These are phyloP conservation scores for Skeletonema grethae DNA, from an alignment of 108 stramenopile species.

Conservation along the genomic window DNA sequence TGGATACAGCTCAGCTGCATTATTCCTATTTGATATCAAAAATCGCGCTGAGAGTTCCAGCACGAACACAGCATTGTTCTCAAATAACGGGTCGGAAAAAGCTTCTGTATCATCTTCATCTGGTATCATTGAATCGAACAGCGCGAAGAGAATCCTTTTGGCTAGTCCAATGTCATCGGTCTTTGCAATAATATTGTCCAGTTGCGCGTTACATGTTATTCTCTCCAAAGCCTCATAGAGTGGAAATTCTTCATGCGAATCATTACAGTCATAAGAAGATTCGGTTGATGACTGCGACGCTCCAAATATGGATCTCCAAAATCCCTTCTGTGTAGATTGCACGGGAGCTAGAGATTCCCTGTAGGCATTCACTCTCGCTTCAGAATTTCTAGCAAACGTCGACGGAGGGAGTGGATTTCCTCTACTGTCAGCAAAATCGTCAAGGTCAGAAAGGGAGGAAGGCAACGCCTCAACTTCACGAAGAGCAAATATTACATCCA, in stretches of 20 bases:
- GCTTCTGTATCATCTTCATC: slow-evolving; percentile 32
- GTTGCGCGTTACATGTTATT: slow-evolving; percentile 50
- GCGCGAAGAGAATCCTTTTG: slow-evolving; percentile 52
- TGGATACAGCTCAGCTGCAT: slow-evolving; percentile 64
- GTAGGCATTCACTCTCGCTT: slow-evolving; percentile 56
- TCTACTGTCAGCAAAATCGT: slow-evolving; percentile 86
- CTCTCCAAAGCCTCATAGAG: slow-evolving; percentile 50
- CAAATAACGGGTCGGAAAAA: slow-evolving; percentile 53
- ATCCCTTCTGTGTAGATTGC: slow-evolving; percentile 45
- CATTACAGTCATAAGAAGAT: slow-evolving; percentile 1
- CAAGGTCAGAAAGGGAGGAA: slow-evolving; percentile 68
- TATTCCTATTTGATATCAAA: slow-evolving; percentile 62
- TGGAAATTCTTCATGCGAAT: slow-evolving; percentile 29
- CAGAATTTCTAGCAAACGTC: slow-evolving; percentile 58
- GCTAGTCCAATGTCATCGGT: slow-evolving; percentile 49
- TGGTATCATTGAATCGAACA: slow-evolving; percentile 62
- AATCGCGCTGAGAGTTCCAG: slow-evolving; percentile 73
- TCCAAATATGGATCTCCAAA: slow-evolving; percentile 48
- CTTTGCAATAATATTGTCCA: slow-evolving; percentile 69
- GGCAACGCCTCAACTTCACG: slow-evolving; percentile 77
- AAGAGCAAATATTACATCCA: slow-evolving; percentile 73
- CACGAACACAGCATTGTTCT: slow-evolving; percentile 74
- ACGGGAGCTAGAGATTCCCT: slow-evolving; percentile 41
- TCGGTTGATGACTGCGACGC: slow-evolving; percentile 20
- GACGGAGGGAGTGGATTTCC: slow-evolving; percentile 75